Conservation (phyloP, 2,329 filamentous ascomycete genomes). For the Aspergillus calidoustus region DNA sequence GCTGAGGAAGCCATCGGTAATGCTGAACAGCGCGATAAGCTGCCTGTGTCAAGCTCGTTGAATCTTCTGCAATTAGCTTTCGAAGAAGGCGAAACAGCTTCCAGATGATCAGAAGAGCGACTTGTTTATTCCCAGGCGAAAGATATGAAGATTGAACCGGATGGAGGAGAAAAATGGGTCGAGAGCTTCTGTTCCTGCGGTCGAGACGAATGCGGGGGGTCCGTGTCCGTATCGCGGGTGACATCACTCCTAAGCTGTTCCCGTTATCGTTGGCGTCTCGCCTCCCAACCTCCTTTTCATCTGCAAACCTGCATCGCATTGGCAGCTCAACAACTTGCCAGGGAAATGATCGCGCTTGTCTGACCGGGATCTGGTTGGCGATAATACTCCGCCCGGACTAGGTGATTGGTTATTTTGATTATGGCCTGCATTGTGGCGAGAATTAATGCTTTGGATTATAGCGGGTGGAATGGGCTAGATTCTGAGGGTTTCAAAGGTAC, state of each 20-base stretch:
- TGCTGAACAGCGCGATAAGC: constrained; percentile 11
- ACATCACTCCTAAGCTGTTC: constrained; percentile 17
- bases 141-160: constrained; percentile 1
- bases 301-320: not conserved
- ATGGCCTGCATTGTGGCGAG: constrained; percentile 9
- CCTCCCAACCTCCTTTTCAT: constrained; percentile 2
- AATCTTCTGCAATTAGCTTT: not conserved
- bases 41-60: not conserved
- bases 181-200: constrained; percentile 8
- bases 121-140: not conserved
- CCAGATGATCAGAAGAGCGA: not conserved
- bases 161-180: constrained; percentile 10
- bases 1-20: constrained; percentile 27
- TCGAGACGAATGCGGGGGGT: not conserved
- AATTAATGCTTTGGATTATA: constrained; percentile 3
- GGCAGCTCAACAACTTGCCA: not conserved
- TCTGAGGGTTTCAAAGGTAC: not conserved
- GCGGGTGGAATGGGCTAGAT: not conserved
- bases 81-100: not conserved
- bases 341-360: not conserved
- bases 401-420: constrained; percentile 7
- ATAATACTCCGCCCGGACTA: not conserved
- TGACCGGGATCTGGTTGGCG: constrained; percentile 2
- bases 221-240: constrained; percentile 16
- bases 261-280: too few relatives aligned